A percentile compares a stretch with the other conserved stretches of the same genome.
These are phyloP conservation scores for Sorghum bicolor DNA, from an alignment of 176 grass and related monocot species.

Conservation along the genomic window Sorghum_bicolor_NCBIv3 NC_012879.2:55073501-55074000, in stretches of 20 bases:
- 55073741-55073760: not conserved
- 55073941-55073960: too few relatives aligned
- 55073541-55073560: not conserved
- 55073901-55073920: too few relatives aligned
- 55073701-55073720: not conserved
- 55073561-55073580: not conserved
- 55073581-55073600: not conserved
- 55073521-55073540: not conserved
- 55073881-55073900: too few relatives aligned
- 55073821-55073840: too few relatives aligned
- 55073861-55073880: too few relatives aligned
- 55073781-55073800: not conserved
- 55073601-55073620: too few relatives aligned
- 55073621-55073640: not conserved
- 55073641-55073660: not conserved
- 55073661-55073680: not conserved
- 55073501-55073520: not conserved
- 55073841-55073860: too few relatives aligned
- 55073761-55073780: not conserved
- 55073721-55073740: not conserved
- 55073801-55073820: not conserved
- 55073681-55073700: not conserved
- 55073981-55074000: too few relatives aligned
- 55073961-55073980: too few relatives aligned
- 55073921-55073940: too few relatives aligned